Conservation (phyloP, 495 filamentous ascomycete species). For the Tuber microsphaerosporum region DNA sequence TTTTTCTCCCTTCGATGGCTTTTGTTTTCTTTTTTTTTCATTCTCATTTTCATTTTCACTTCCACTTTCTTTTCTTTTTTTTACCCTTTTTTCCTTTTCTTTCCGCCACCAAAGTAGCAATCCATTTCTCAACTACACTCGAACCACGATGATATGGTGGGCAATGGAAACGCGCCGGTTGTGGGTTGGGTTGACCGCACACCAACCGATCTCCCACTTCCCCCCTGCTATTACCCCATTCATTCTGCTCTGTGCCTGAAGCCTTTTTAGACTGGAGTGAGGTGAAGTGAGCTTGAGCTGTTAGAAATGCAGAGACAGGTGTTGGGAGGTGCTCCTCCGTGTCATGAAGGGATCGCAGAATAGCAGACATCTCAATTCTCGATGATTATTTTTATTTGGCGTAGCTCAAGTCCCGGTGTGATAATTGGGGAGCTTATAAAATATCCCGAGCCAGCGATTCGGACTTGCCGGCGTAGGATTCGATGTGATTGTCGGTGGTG, state of each 20-base stretch:
- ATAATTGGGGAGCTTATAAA: neutral
- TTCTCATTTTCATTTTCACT: neutral
- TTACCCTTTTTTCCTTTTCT: neutral
- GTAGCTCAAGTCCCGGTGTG: neutral
- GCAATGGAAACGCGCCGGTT: constrained; percentile 2
- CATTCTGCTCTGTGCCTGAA: neutral
- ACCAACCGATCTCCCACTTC: constrained; percentile 5
- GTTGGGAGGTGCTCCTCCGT: constrained; percentile 4
- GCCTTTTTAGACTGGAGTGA: neutral
- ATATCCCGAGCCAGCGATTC: constrained; percentile 4
- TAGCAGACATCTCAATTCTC: constrained; percentile 2
- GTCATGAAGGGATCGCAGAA: neutral
- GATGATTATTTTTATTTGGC: constrained; percentile 1
- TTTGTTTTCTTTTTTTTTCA: neutral
- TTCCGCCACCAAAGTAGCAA: neutral
- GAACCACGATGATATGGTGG: constrained; percentile 6
- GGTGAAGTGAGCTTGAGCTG: neutral
- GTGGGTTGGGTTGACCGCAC: constrained; percentile 2
- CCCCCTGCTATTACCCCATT: constrained; percentile 1
- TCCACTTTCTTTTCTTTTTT: constrained; percentile 1
- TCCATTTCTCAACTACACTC: constrained; percentile 1
- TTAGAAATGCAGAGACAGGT: constrained; percentile 4
- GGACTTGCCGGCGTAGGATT: constrained; percentile 3
- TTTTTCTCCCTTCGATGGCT: neutral
- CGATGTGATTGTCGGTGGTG: neutral